Evolutionary conservation across 768 basidiomycete species (phyloP), one percentile per base, ranked within the genome.

Genomic region (Leccinum variicolor): DNA sequence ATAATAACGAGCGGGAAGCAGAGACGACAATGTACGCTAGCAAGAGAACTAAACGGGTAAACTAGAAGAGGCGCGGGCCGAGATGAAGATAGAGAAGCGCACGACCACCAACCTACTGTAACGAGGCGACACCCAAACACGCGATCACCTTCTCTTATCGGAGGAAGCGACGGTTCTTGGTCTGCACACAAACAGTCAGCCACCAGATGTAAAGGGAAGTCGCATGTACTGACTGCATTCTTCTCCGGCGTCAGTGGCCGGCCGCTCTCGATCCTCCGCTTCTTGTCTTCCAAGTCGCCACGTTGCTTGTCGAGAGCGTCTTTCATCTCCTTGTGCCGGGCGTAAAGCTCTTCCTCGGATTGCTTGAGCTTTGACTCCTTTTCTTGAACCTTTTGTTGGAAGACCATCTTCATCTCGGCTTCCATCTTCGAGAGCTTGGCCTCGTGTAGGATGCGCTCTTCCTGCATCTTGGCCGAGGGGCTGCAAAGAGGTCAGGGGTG

Each of bases 321-420:
- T 79, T 98, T 99, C 97, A 99, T 98, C 75, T 99, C 97, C 74
- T 93, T 89, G 81, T 99, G 97, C 59, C 96, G 87, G 58, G 95
- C 90, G 72, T 99, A 99, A 17, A 99, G 84, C 79, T 98, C 97
- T 77, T 98, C 97, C 76, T 99, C 97, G 53, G 90, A 93, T 75
- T 98, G 97, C 79, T 98, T 98, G 73, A 99, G 83, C 77, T 98
- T 98, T 63, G 93, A 85, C 73, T 99, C 97, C 81, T 99, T 98
- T 74, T 99, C 97, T 73, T 94, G 93, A 55, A 99, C 97, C 75
- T 99, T 99, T 77, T 98, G 97, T 73, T 95, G 94, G 94, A 99
- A 99, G 66, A 99, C 97, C 92, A 96, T 94, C 86, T 98, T 98
- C 97, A 99, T 99, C 82, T 98, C 97, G 55, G 94, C 91, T 78